Base-by-base conservation (phyloP, 2,329 filamentous ascomycete species). In the Arthroderma sp. region DNA sequence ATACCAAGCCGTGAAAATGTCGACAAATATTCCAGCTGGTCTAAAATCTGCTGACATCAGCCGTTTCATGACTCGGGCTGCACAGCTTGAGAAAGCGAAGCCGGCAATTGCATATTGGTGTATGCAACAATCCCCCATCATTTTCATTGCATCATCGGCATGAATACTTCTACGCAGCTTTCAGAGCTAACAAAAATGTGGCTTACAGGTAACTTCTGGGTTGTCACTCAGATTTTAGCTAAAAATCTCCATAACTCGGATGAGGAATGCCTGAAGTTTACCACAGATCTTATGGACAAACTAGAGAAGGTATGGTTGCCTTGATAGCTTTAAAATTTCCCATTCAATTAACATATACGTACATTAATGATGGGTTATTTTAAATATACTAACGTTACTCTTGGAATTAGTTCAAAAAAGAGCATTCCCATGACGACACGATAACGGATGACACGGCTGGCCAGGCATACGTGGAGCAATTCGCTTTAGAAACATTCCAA, bases 61-160 rank as follows among this genome's bases (percentile, higher is more conserved):
- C 63, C 87, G 89, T 60, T 96, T 94, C 71, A 84, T 91, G 61
- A 80, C 85, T 56, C 84, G 91, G 66, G 91, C 89, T 35, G 81
- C 82, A 37, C 91, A 98, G 75, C 81, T 98, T 53, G 87, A 91
- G 70, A 80, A 80, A 59, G 82, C 84, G 67, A 93, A 91, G 72
- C 93, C 93, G 7, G 88, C 93, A 59, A 81, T 97, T 64, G 81
- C 91, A 61, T 98, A 97, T 72, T 97, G 91, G 90, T 93, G 91
- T 95, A 80, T 68, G 86, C 80, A 31, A 21, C n/a, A 9, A 9
- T n/a, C 15, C 21, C 47, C 39, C 3, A 4, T n/a, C 6, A 9
- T 19, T 31, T n/a, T n/a, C 35, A 2, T 2, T 33, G 4, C 17
- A 2, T 19, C 23, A 11, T 7, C 28, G 5, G 25, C 17, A 51